phyloP scores from a whole-genome alignment of 345 rosid genomes.

The Eucalyptus pauciflora region DNA sequence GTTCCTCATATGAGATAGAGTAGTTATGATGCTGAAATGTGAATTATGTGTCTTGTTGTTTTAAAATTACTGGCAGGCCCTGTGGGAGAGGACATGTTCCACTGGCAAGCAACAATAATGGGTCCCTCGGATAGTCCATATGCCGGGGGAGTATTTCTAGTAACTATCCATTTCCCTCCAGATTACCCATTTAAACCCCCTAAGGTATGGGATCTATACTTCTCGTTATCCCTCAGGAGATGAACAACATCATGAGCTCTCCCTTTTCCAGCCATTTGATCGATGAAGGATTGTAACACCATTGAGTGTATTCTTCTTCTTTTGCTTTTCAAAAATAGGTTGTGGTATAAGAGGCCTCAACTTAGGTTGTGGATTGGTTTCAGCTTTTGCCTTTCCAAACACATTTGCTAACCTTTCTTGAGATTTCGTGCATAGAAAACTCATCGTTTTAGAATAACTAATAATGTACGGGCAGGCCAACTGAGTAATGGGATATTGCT shows the following conservation, averaged over 20 bases:
- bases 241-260: neutral
- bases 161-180: constrained; percentile 23
- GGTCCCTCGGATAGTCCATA: constrained; percentile 25
- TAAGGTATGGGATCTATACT: constrained; percentile 2
- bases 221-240: neutral
- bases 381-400: neutral
- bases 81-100: constrained; percentile 26
- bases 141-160: constrained; percentile 20
- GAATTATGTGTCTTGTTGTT: neutral
- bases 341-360: neutral
- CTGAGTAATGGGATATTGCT: neutral
- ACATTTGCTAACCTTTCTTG: neutral
- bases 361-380: neutral
- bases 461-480: neutral
- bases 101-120: constrained; percentile 30
- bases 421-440: neutral
- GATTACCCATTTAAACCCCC: constrained; percentile 29
- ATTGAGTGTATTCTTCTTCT: neutral
- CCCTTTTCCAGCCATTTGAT: neutral
- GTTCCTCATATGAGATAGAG: neutral
- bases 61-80: constrained; percentile 8
- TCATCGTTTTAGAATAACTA: neutral
- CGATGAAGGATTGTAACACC: neutral
- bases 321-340: neutral
- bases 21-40: neutral